A percentile compares a stretch with the other conserved stretches of the same genome.
Evolutionary conservation across 257 asterid genomes (phyloP).

Genomic region (Nyctanthes arbortristis): DNA sequence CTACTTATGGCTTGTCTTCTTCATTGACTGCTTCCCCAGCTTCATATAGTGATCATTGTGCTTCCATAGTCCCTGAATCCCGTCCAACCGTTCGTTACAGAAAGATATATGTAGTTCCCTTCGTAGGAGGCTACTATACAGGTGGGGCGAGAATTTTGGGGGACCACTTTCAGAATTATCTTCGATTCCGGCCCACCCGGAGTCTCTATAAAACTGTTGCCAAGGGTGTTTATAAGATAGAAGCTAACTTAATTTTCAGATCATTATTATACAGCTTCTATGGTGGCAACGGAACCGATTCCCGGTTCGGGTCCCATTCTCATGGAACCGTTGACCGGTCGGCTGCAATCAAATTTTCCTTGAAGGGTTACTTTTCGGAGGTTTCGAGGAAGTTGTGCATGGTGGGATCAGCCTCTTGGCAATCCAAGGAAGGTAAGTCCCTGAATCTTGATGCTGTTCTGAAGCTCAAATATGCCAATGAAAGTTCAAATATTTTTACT

Average conservation of each 20-base stretch:
- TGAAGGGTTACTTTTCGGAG: constrained; percentile 61
- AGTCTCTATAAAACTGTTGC: constrained; percentile 32
- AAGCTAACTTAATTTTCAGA: constrained; percentile 37
- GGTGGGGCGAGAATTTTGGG: constrained; percentile 39
- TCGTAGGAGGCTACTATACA: constrained; percentile 9
- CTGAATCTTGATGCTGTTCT: constrained; percentile 46
- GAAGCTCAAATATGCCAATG: constrained; percentile 34
- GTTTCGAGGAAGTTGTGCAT: constrained; percentile 55
- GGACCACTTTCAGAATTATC: not conserved
- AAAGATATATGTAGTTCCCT: not conserved
- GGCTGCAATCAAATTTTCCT: constrained; percentile 25
- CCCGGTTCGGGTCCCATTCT: constrained; percentile 26
- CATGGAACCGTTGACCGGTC: not conserved
- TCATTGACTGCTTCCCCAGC: constrained; percentile 1
- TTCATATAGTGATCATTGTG: constrained; percentile 50
- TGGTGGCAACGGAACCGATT: not conserved
- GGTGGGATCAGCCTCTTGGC: constrained; percentile 49
- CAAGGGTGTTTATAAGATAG: constrained; percentile 39
- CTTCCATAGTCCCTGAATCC: constrained; percentile 43
- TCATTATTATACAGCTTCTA: not conserved
- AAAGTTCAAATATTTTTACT: constrained; percentile 33
- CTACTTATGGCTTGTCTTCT: not conserved
- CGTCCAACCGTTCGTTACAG: constrained; percentile 6
- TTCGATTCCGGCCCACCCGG: constrained; percentile 25
- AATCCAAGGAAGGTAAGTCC: constrained; percentile 21